A percentile compares a stretch with the other conserved stretches of the same genome.
phyloP scores from a whole-genome alignment of 1,284 basidiomycete species.

The Pascua sp. region DNA sequence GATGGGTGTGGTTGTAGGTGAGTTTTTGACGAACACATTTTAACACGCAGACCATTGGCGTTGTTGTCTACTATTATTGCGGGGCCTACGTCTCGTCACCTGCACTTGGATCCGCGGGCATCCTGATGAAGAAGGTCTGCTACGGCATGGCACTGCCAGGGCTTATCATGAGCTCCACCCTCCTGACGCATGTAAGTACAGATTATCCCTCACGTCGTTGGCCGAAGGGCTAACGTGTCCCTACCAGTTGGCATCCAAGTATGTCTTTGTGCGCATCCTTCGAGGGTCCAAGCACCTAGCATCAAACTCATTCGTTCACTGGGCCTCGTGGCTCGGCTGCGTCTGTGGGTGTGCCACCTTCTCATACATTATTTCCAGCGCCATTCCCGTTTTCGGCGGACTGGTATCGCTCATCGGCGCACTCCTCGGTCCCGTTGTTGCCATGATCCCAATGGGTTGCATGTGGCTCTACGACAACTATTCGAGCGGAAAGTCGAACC shows the following conservation, averaged over 20 bases:
- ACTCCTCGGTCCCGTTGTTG: conserved; percentile 20
- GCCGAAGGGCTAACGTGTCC: neutral
- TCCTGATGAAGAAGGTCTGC: conserved; percentile 37
- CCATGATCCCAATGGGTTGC: conserved; percentile 23
- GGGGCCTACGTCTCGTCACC: conserved; percentile 23
- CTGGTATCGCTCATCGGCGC: conserved; percentile 33
- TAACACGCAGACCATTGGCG: conserved; percentile 12
- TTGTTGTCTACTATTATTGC: conserved; percentile 15
- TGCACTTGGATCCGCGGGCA: conserved; percentile 45
- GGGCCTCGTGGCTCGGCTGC: conserved; percentile 35
- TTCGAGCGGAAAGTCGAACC: conserved; percentile 3
- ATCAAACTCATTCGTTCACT: conserved; percentile 31
- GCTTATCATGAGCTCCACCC: conserved; percentile 21
- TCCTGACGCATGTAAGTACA: conserved; percentile 17
- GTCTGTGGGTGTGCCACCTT: conserved; percentile 14
- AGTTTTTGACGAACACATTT: too few species aligned
- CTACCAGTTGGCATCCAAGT: conserved; percentile 23
- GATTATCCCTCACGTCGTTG: conserved; percentile 16
- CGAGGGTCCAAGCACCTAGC: conserved; percentile 35
- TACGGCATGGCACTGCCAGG: conserved; percentile 43
- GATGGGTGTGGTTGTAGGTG: too few species aligned
- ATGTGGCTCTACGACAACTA: conserved; percentile 37
- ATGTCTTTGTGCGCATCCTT: conserved; percentile 38
- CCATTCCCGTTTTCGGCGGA: conserved; percentile 23
- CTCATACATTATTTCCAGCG: conserved; percentile 27